Conservation (phyloP, 176 grass and related monocot species). For the Elaeis guineensis region DNA sequence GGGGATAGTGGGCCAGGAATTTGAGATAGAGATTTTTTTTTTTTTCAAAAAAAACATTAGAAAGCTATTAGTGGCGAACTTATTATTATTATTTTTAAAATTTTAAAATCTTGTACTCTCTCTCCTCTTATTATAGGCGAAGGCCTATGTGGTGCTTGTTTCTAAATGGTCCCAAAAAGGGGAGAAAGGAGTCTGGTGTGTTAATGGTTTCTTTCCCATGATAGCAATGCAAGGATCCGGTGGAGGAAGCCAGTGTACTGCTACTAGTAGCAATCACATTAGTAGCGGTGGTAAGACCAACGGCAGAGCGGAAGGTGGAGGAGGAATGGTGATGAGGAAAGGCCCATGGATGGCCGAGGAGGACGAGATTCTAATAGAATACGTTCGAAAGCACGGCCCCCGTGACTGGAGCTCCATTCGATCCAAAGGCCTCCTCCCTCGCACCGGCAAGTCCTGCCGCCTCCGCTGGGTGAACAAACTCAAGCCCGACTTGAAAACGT, state of each 20-base stretch:
- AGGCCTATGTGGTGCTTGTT: no score
- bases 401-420: constrained; percentile 84
- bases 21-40: no score
- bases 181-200: background rate
- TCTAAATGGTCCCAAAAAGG: no score
- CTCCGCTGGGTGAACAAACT: constrained; percentile 94
- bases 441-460: constrained; percentile 95
- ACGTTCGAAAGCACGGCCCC: constrained; percentile 57
- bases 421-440: constrained; percentile 71
- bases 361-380: constrained; percentile 53
- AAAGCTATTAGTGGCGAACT: no score
- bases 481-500: constrained; percentile 69
- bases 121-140: no score
- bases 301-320: constrained; percentile 4
- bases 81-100: no score
- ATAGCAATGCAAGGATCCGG: background rate
- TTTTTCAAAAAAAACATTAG: no score
- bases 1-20: no score
- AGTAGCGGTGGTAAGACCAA: background rate
- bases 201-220: background rate
- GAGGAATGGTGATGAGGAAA: constrained; percentile 36
- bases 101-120: no score
- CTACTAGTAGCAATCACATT: background rate
- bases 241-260: background rate
- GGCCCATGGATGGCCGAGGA: constrained; percentile 67